Base-by-base conservation (phyloP, 1,284 basidiomycete species). In the Lignosus rhinocerotis region DNA sequence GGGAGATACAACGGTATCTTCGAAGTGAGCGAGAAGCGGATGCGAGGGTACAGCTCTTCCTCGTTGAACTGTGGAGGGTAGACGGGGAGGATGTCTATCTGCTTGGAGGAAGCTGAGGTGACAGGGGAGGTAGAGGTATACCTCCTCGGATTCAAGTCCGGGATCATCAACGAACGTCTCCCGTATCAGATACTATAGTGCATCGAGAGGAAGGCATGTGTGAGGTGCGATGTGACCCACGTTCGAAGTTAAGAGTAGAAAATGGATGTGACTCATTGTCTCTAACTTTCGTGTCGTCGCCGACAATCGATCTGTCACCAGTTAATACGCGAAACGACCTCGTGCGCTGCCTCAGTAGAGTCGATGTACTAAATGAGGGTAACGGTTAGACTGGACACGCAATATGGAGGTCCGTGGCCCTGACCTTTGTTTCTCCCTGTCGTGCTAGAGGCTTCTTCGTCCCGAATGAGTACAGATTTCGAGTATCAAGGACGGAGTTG, bases 31-130 rank as follows among this genome's bases (percentile, higher is more conserved):
- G 69, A 68, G 60, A 66, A 72, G 52, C 69, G 62, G 56, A 73
- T 67, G 17, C 58, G 47, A 12, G 66, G 53, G 6, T 46, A 52
- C 47, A 59, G 47, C 2, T 56, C 50, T 47, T 66, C 65, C 47
- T 70, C 67, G 54, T 69, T 66, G 60, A 72, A 73, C 56, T 72
- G 67, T 17, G 71, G 71, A 14, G 71, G 63, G 14, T 66, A 68
- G 62, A 69, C 70, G 9, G 72, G 61, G 42, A 71, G 67, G 70
- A 54, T 70, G 62, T 14, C 71, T 70, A 2, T 70, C 70, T 21
- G 57, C 39, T 31, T 64, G 2, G n/a, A n/a, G n/a, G 61, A 16
- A 74, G 65, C 57, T 48, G 32, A 72, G 55, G 48, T 70, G 69
- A 25, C 62, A 54, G 1, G 31, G 17, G 1, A 70, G 34, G 4